A percentile compares a stretch with the other conserved stretches of the same genome.
These are phyloP conservation scores for Rosellinia necatrix DNA, from an alignment of 2,329 filamentous ascomycete genomes.

Conservation along the genomic window DNA sequence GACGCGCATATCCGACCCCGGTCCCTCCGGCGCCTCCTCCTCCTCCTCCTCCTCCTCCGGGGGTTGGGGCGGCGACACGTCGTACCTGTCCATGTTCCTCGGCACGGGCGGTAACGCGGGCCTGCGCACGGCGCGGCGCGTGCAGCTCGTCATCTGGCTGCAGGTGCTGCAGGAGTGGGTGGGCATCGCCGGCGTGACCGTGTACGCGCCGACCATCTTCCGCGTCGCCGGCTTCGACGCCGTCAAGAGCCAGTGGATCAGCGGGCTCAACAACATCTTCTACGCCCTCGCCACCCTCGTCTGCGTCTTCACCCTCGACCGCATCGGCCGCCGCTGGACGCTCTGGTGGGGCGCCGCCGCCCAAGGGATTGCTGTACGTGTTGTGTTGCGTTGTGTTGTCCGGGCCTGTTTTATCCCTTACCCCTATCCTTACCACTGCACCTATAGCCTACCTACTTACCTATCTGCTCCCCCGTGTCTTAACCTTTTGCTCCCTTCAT, in stretches of 20 bases:
- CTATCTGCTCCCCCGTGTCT: no score
- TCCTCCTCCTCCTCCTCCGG: no score
- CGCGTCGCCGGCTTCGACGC: slow-evolving; percentile 68
- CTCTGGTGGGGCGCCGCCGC: slow-evolving; percentile 69
- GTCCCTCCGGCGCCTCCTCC: no score
- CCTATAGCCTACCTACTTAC: no score
- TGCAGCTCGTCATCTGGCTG: slow-evolving; percentile 72
- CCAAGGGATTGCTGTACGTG: slow-evolving; percentile 58
- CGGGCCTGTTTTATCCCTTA: no score
- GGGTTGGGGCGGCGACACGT: slow-evolving; percentile 57
- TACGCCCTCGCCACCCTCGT: slow-evolving; percentile 68
- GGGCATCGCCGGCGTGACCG: slow-evolving; percentile 70
- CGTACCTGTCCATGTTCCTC: slow-evolving; percentile 69
- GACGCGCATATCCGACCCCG: no score
- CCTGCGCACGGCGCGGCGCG: slow-evolving; percentile 68
- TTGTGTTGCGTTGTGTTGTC: not conserved
- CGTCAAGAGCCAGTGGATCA: slow-evolving; percentile 66
- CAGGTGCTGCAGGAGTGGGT: slow-evolving; percentile 74
- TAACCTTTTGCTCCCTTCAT: no score
- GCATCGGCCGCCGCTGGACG: slow-evolving; percentile 71
- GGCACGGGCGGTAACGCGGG: slow-evolving; percentile 68
- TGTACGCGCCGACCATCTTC: slow-evolving; percentile 65
- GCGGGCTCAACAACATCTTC: slow-evolving; percentile 56
- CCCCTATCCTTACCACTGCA: no score
- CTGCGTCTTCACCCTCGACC: slow-evolving; percentile 71